phyloP scores from a whole-genome alignment of 352 stramenopile genomes.

The Plasmopara viticola region DNA sequence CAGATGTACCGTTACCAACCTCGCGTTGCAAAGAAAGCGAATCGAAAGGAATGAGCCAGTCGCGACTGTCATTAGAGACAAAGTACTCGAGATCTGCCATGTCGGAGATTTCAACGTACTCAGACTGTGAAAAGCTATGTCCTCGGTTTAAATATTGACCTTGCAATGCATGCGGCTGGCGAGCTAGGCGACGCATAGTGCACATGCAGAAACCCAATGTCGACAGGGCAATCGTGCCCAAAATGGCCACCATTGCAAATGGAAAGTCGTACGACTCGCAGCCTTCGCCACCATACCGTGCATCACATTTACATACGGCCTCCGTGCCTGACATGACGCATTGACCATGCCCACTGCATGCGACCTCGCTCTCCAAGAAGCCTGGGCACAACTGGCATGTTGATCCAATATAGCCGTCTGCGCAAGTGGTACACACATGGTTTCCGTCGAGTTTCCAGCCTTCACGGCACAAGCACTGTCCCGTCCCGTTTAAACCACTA shows the following conservation, averaged over 20 bases:
- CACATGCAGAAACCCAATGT: constrained; percentile 85
- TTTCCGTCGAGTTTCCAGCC: constrained; percentile 62
- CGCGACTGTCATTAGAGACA: constrained; percentile 77
- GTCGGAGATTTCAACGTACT: constrained; percentile 83
- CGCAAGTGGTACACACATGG: constrained; percentile 63
- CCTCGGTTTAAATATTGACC: constrained; percentile 44
- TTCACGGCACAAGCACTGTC: constrained; percentile 68
- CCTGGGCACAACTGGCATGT: constrained; percentile 67
- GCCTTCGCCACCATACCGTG: constrained; percentile 57
- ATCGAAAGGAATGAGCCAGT: constrained; percentile 89
- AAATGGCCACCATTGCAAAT: constrained; percentile 70
- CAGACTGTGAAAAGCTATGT: constrained; percentile 71
- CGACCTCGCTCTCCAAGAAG: constrained; percentile 61
- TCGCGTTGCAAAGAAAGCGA: constrained; percentile 80
- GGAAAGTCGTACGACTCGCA: constrained; percentile 86
- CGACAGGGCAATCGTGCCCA: constrained; percentile 73
- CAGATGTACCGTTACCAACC: constrained; percentile 84
- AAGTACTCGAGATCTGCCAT: constrained; percentile 86
- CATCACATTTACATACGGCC: constrained; percentile 65
- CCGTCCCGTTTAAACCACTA: constrained; percentile 71
- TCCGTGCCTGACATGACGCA: constrained; percentile 49
- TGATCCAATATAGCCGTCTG: constrained; percentile 68
- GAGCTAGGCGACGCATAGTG: constrained; percentile 72
- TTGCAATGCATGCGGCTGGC: constrained; percentile 49
- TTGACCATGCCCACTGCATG: constrained; percentile 63